Base-by-base conservation (phyloP, 2,329 filamentous ascomycete genomes). In the Xylaria sp. region DNA sequence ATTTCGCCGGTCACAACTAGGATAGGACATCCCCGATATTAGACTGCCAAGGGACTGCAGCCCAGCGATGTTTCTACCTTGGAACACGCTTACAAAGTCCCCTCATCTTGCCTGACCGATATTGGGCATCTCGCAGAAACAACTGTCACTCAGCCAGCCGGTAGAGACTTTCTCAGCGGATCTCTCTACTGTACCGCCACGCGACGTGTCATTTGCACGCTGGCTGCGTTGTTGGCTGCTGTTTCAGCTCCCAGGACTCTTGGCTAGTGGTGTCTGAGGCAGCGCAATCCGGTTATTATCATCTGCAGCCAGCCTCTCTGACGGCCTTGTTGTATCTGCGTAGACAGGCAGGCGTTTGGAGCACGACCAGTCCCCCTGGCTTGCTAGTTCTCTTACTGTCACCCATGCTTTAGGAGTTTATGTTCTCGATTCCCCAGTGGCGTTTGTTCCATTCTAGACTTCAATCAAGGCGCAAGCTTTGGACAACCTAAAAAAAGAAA, bases 191-290 rank as follows among this genome's bases (percentile, higher is more conserved):
- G 70, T 70, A 75, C 70, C 66, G 68, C 65, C 62, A 73, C 72
- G 72, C 73, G 73, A 76, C 74, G 74, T 71, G 73, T 75, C 75
- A 74, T 62, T 68, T 39, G 46, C 56, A 63, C 63, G 66, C 66
- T 69, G 66, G 69, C 63, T 62, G 37, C 58, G 58, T 52, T 63
- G 44, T 61, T 56, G 55, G 41, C 64, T 57, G 25, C 20, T 66
- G 66, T 70, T 71, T 70, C 70, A 71, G 64, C 64, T 69, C 63
- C 55, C 39, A 52, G 28, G 46, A 15, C 58, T 58, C 55, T 32
- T 58, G 44, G 50, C 39, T 54, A 18, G 10, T 54, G 23, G 32
- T 56, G 58, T 63, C 54, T 37, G 25, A 54, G 37, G 37, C 39
- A 59, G 39, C 23, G 54, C 55, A 59, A 60, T 64, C 25, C 48